Base-by-base conservation (phyloP, 495 filamentous ascomycete genomes). In the Cercophora sp. region DNA sequence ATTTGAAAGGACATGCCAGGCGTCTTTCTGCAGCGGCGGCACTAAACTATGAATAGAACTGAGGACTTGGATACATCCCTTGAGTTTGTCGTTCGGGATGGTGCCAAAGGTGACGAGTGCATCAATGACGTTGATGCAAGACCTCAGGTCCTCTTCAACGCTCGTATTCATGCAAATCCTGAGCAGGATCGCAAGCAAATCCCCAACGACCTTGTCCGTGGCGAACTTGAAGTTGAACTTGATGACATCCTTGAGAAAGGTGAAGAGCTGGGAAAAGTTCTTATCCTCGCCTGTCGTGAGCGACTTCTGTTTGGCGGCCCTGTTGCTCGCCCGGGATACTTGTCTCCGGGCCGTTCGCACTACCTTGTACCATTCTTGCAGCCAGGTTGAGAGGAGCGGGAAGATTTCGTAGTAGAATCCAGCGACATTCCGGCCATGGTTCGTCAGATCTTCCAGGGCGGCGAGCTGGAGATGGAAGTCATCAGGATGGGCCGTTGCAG, bases 161-260 rank as follows among this genome's bases (percentile, higher is more conserved):
- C 80, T 86, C 1, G 92, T 94, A 49, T 80, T 84, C 55, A 76
- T 82, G 75, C 88, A 93, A 10, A 94, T 85, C 8, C 72, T 75
- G 39, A 93, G 78, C 9, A 89, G 71, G 13, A 79, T 77, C 20
- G 78, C 75, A 26, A 98, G 78, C 43, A 98, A 65, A 8, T 68
- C 62, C 48, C 79, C 79, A 35, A 91, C 75, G 46, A 88, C 84
- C 23, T 77, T 75, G 43, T 87, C 82, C 31, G 79, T 77, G 32
- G 89, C 86, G 24, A 84, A 79, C 52, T 85, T 87, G 64, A 85
- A 86, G 67, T 90, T 92, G 69, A 92, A 85, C 57, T 86, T 91
- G 68, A 93, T 85, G 52, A 93, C 71, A 60, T 90, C 83, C n/a
- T 83, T 82, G 23, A 87, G 77, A 40, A 90, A 87, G 41, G 79